Base-by-base conservation (phyloP, 768 basidiomycete species). In the Cantharellus cinnabarinus region DNA sequence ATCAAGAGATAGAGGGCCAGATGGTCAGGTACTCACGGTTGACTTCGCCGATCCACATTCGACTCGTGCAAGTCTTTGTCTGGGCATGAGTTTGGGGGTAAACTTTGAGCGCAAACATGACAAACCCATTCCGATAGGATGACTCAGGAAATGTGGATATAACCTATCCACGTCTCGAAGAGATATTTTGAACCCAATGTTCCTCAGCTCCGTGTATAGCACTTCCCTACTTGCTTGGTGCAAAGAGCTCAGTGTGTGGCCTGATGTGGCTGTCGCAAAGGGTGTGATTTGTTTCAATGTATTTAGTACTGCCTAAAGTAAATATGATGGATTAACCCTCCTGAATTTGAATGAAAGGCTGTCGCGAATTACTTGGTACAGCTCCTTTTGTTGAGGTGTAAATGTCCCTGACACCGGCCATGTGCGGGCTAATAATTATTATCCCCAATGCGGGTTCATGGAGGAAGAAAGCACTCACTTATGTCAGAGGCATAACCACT, bases 401-500 rank as follows among this genome's bases (percentile, higher is more conserved):
- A 97, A 98, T 35, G 67, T 74, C 2, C 93, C 93, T 0, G 82
- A 82, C 15, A 79, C 83, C 2, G 95, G 95, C 67, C 80, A 99
- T 5, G 91, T 90, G 41, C 87, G 84, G 20, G 88, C 85, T 89
- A 62, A 4, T 57, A n/a, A 54, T 41, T 52, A 58, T 38, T 3
- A 37, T 37, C 41, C 64, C 34, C 40, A 40, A 57, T 40, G 56
- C 38, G 5, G 40, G 38, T 5, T 56, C 38, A 57, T 58, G 54
- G 55, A 52, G 2, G 61, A 54, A 34, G 37, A 56, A 39, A 40
- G 56, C 55, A 62, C 80, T 62, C 62, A 87, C 87, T 94, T 64
- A 97, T 93, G 67, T 98, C 94, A 52, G 89, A 89, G 4, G 90
- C 89, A 66, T 97, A 97, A 42, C 89, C 89, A 62, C 87, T 89